phyloP scores from a whole-genome alignment of 1,139 yeast genomes.

The Blastobotrys serpentis region DNA sequence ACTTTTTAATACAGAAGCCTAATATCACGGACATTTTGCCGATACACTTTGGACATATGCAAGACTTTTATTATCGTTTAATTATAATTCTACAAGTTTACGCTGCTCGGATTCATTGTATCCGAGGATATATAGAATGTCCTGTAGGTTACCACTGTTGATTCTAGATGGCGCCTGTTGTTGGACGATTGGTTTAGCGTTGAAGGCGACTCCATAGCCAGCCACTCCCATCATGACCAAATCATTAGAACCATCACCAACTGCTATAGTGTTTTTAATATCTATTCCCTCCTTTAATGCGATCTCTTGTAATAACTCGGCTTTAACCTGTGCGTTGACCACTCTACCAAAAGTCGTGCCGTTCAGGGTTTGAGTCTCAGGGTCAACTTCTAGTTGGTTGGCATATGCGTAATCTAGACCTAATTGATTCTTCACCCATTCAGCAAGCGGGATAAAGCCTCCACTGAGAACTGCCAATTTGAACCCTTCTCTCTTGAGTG shows the following conservation, averaged over 20 bases:
- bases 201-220: constrained; percentile 96
- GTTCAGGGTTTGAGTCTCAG: constrained; percentile 45
- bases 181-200: constrained; percentile 93
- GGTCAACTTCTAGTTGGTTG: constrained; percentile 50
- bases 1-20: no score
- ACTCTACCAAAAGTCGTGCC: constrained; percentile 69
- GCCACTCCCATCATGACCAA: constrained; percentile 88
- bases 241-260: constrained; percentile 98
- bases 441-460: constrained; percentile 89
- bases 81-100: constrained; percentile 19
- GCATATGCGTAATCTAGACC: constrained; percentile 88
- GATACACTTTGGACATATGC: no score
- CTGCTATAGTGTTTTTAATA: constrained; percentile 61
- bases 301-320: constrained; percentile 64
- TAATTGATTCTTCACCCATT: constrained; percentile 63
- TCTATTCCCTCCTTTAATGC: constrained; percentile 63
- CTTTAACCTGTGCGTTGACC: constrained; percentile 85
- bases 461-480: constrained; percentile 89
- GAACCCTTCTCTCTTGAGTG: constrained; percentile 60
- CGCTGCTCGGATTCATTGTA: constrained; percentile 54
- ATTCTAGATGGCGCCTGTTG: constrained; percentile 72
- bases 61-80: no score
- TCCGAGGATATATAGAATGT: constrained; percentile 79
- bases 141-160: constrained; percentile 67
- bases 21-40: no score